These are phyloP conservation scores for Brassica nigra DNA, from an alignment of 345 rosid species.

Conservation along the genomic window DNA sequence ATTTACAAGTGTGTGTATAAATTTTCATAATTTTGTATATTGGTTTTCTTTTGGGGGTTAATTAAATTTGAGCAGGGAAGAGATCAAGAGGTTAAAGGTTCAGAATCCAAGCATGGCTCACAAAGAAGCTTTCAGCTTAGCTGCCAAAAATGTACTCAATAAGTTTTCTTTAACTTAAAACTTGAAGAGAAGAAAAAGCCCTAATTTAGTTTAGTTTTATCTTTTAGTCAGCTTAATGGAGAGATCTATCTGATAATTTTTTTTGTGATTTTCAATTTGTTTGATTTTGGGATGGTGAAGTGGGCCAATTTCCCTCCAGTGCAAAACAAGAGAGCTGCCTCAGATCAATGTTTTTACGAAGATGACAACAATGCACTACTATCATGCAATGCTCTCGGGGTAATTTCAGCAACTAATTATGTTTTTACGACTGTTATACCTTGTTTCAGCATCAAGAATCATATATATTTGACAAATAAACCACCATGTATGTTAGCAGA, in stretches of 20 bases:
- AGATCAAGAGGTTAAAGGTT: constrained; percentile 91
- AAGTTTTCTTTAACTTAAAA: background rate
- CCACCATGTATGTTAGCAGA: background rate
- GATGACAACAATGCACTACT: constrained; percentile 30
- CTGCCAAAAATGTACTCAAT: constrained; percentile 79
- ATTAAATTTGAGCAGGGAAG: constrained; percentile 59
- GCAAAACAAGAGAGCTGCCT: constrained; percentile 51
- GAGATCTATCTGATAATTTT: constrained; percentile 9
- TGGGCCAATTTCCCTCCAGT: constrained; percentile 91
- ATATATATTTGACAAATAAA: background rate
- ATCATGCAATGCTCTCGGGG: constrained; percentile 29
- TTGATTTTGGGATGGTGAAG: constrained; percentile 47
- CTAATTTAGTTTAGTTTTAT: background rate
- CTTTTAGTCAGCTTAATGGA: background rate
- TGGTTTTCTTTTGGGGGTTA: background rate
- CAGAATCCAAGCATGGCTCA: constrained; percentile 92
- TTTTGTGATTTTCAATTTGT: constrained; percentile 25
- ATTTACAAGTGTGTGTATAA: background rate
- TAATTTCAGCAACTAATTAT: constrained; percentile 5
- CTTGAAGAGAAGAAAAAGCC: background rate
- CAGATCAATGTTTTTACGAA: constrained; percentile 38
- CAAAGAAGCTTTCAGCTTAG: constrained; percentile 97
- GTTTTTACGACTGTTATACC: background rate
- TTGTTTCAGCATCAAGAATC: background rate
- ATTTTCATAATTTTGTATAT: background rate